Evolutionary conservation across 257 asterid genomes (phyloP), one percentile per base, ranked within the genome.

Genomic region (Orobanche coerulescens): DNA sequence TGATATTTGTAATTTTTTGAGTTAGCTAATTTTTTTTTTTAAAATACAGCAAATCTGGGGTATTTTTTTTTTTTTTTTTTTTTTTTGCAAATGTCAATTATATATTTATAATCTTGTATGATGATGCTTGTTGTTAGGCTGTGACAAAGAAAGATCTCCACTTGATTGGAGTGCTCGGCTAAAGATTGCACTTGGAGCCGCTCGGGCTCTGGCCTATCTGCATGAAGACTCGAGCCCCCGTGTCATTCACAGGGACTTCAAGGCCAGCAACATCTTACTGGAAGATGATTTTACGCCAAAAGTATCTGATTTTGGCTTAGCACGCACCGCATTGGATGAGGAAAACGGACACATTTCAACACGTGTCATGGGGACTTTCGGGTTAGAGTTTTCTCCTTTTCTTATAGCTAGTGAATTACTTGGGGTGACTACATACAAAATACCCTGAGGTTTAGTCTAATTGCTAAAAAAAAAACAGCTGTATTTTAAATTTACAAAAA

Each of bases 211-310:
- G 57, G 89, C 97, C 33, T 92, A 92, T 76, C 76, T 92, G 76
- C 98, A 92, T 8, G 98, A 92, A 76, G 98, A 92, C 71, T 92
- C 98, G 22, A 86, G 85, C 71, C 98, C 98, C 1, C 95, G 89
- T 25, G 97, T 92, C 75, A 92, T 88, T 64, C 95, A 92, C 75
- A 75, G 94, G 73, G 97, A 86, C 75, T 89, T 89, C 84, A 89
- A 89, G 78, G 84, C 95, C 52, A 92, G 98, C 83, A 92, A 92
- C 76, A 92, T 92, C 68, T 77, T 92, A 64, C 66, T 92, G 54
- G 98, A 92, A 73, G 80, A 79, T 25, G 92, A 89, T 65, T 86
- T 75, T 64, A 89, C 88, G 1, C 94, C 97, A 8, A 89, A 89
- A 77, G 95, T 92, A 33, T 86, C 98, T 0, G 98, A 92, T 76